Base-by-base conservation (phyloP, 352 stramenopile species). In the Albugo candida region DNA sequence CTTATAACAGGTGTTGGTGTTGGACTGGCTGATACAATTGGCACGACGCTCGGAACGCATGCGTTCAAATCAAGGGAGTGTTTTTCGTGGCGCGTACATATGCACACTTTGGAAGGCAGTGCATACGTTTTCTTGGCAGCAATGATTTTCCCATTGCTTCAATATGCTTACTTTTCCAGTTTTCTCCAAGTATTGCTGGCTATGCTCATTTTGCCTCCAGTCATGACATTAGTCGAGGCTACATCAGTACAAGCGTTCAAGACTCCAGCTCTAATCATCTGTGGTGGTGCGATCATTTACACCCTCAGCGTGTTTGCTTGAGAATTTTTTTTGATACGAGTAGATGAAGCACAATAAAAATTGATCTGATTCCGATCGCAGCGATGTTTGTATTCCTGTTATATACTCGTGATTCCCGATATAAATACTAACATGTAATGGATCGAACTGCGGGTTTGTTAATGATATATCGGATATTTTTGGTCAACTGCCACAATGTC, bases 211-310 rank as follows among this genome's bases (percentile, higher is more conserved):
- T 53, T 88, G 46, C 69, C 70, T 24, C 73, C 73, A 6, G 81
- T 72, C 14, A 84, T 84, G 72, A 73, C 76, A 45, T 88, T 85
- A 57, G 76, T 73, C 0, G 76, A 88, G 57, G 76, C 76, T 17
- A 85, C 72, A 11, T 69, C 76, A 6, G 70, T 73, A 16, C 76
- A 88, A 58, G 85, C 72, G 41, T 85, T 85, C 70, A 73, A 88
- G 55, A 84, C 72, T 36, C 76, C 76, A 0, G 73, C 84, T 51
- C 58, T 88, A 49, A 85, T 88, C 72, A 74, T 82, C 49, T 68
- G 67, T 35, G 75, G 72, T 46, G 76, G 76, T 31, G 48, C 60
- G 42, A 78, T 84, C 53, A 48, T 88, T 36, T 88, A 83, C 55
- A 49, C 58, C n/a, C 74, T 88, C 49, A 70, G 3, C 8, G 24